Evolutionary conservation across 2,329 filamentous ascomycete genomes (phyloP).

Genomic region (Fusarium sp.): DNA sequence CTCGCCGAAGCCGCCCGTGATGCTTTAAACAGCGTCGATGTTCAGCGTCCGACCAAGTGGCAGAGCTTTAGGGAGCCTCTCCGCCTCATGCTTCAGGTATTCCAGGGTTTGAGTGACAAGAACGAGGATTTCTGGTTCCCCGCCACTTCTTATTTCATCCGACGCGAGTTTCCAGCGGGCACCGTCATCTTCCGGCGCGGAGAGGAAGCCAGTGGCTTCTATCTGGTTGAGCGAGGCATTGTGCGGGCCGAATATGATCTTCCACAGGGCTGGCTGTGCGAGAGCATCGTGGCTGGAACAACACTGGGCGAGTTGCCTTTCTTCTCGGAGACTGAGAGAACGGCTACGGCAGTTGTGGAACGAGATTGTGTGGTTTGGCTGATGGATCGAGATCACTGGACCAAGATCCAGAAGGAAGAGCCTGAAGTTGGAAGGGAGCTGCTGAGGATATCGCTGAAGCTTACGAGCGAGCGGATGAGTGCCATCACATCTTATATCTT

Average conservation of each 20-base stretch:
- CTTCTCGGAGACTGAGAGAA: constrained; percentile 91
- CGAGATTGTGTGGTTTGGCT: constrained; percentile 87
- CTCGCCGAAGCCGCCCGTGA: constrained; percentile 84
- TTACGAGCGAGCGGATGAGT: constrained; percentile 93
- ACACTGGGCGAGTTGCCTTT: constrained; percentile 97
- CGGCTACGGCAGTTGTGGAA: constrained; percentile 89
- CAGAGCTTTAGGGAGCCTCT: constrained; percentile 91
- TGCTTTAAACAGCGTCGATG: constrained; percentile 78
- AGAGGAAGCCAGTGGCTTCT: constrained; percentile 86
- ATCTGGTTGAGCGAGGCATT: constrained; percentile 90
- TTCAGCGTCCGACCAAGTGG: constrained; percentile 78
- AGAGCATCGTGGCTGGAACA: constrained; percentile 93
- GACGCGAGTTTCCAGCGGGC: constrained; percentile 77
- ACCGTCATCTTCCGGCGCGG: constrained; percentile 84
- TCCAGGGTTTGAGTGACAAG: constrained; percentile 86
- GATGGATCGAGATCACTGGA: constrained; percentile 81
- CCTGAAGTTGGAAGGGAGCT: constrained; percentile 87
- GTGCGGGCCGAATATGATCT: constrained; percentile 91
- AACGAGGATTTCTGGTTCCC: constrained; percentile 98
- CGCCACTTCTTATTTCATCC: constrained; percentile 81
- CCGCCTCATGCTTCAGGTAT: constrained; percentile 94
- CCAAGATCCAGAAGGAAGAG: constrained; percentile 78
- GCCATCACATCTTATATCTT: constrained; percentile 73
- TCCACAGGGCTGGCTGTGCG: constrained; percentile 89
- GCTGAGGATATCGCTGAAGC: constrained; percentile 88